These are phyloP conservation scores for Fusarium sp. DNA, from an alignment of 2,329 filamentous ascomycete species.

Conservation along the genomic window DNA sequence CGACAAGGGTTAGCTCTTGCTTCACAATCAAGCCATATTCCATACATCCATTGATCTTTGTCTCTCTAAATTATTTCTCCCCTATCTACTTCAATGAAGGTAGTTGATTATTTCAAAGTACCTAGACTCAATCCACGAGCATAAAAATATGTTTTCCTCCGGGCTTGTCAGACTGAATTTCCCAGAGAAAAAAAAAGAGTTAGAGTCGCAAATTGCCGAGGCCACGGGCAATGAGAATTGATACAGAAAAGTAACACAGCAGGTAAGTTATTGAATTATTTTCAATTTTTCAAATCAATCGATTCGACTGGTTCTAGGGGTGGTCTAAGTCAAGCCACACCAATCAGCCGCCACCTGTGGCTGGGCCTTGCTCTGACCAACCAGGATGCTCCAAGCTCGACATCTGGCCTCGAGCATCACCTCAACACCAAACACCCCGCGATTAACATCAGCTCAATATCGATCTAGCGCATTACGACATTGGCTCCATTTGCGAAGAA, in stretches of 20 bases:
- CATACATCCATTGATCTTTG: too few species aligned
- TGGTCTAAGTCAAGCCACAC: constrained; percentile 51
- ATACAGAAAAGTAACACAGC: too few species aligned
- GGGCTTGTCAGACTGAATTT: too few species aligned
- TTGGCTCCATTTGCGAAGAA: background rate
- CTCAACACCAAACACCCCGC: constrained; percentile 32
- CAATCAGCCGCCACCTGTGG: constrained; percentile 18
- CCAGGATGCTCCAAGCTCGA: constrained; percentile 41
- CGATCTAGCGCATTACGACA: constrained; percentile 13
- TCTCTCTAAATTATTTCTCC: background rate
- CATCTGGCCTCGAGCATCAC: constrained; percentile 47
- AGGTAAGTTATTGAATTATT: too few species aligned
- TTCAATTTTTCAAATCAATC: constrained; percentile 6
- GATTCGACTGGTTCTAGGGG: background rate
- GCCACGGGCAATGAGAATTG: too few species aligned
- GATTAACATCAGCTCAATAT: constrained; percentile 27
- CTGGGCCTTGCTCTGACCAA: constrained; percentile 31
- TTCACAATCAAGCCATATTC: background rate
- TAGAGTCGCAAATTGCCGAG: too few species aligned
- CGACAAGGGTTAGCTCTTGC: background rate
- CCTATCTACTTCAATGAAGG: background rate
- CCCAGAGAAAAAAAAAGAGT: too few species aligned
- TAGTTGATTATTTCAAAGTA: too few species aligned
- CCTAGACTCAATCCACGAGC: too few species aligned
- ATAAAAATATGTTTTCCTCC: too few species aligned